These are phyloP conservation scores for Hanseniaspora taiwanica DNA, from an alignment of 805 yeast species.

Conservation along the genomic window DNA sequence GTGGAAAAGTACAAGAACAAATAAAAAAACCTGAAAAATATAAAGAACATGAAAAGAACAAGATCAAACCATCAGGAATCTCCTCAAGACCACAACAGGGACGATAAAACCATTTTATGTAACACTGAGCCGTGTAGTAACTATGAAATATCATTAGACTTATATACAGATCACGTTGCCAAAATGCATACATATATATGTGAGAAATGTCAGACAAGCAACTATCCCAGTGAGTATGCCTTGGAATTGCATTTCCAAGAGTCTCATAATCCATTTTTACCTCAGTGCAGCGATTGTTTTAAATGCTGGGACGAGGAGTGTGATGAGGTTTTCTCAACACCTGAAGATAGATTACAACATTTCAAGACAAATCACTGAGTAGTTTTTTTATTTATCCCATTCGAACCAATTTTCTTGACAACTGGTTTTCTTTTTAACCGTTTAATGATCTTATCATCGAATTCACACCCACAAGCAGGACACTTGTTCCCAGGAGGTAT, in stretches of 20 bases:
- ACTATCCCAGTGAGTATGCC: constrained; percentile 31
- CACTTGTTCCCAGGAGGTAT: constrained; percentile 59
- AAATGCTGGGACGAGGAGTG: constrained; percentile 34
- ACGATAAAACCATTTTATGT: constrained; percentile 5
- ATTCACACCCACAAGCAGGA: constrained; percentile 76
- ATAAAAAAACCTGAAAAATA: not conserved
- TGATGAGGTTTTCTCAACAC: constrained; percentile 25
- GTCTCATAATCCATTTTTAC: constrained; percentile 38
- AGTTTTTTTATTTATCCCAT: constrained; percentile 13
- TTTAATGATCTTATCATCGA: constrained; percentile 49
- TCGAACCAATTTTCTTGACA: constrained; percentile 1
- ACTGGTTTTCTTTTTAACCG: constrained; percentile 44
- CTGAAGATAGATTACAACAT: constrained; percentile 32
- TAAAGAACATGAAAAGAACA: not conserved
- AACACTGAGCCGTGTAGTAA: constrained; percentile 10
- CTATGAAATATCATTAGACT: constrained; percentile 8
- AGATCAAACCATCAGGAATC: not conserved
- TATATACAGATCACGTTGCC: constrained; percentile 9
- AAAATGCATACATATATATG: constrained; percentile 21
- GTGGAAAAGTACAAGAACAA: not conserved
- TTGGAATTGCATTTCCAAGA: constrained; percentile 39
- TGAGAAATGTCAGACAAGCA: constrained; percentile 24
- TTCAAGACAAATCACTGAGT: constrained; percentile 36
- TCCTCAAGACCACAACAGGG: not conserved
- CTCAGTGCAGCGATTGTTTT: too few relatives aligned